Base-by-base conservation (phyloP, 2,329 filamentous ascomycete species). In the Lachnellula hyalina region DNA sequence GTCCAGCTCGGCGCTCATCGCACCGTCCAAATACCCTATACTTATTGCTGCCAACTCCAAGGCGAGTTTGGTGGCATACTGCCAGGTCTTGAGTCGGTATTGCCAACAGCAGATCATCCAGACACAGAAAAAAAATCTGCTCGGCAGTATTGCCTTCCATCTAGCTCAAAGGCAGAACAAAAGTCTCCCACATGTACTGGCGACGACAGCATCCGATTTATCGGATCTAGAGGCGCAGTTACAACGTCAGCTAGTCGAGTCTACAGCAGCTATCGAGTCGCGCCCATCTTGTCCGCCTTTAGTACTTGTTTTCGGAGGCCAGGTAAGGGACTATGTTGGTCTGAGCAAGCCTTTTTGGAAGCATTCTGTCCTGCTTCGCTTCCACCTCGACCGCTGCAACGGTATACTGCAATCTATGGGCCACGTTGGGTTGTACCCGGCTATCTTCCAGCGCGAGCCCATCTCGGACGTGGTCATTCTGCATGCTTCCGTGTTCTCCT, bases 271-370 rank as follows among this genome's bases (percentile, higher is more conserved):
- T 32, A 52, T 52, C 36, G 15, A 38, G 23, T 17, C 7, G 32
- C 46, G 51, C 28, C 23, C 45, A 12, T 21, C 21, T 6, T 12
- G 12, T 9, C 12, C 7, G 2, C 51, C 51, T 4, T 56, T 74
- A 1, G 60, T 75, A 1, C 52, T 76, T 1, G 65, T 62, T 19
- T 74, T 75, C 45, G 72, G 71, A 3, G 73, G 73, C 2, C 74
- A 76, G 50, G 66, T 61, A 1, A 62, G 65, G 3, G 71, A 71
- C 19, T 55, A 63, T 58, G 41, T 68, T 12, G 61, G 67, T 57
- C 57, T 74, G 2, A 58, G 63, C 34, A 58, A 60, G 15, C 53
- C 58, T 3, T 49, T 72, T 2, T 72, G 68, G 42, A 53, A 68
- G 6, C 54, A 49, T n/a, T 61, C 65, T 32, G 51, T 59, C 0